These are phyloP conservation scores for Trypanosoma lewisi DNA, from an alignment of 208 protist species.

Conservation along the genomic window DNA sequence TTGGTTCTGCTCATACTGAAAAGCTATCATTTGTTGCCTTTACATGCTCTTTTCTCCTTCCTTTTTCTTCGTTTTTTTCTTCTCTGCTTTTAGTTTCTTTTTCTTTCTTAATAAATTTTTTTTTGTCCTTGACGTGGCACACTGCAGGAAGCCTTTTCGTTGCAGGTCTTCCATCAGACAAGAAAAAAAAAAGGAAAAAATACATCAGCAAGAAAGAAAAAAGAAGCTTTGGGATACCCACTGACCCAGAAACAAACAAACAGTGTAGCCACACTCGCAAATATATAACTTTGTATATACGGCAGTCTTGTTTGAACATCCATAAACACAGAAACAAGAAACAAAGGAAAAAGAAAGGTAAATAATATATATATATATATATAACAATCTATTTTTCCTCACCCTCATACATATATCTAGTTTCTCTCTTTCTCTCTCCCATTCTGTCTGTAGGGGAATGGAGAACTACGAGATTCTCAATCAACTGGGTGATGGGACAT, in stretches of 20 bases:
- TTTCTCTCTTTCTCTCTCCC: constrained; percentile 28
- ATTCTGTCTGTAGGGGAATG: constrained; percentile 49
- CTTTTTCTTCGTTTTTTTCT: no score
- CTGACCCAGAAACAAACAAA: background rate
- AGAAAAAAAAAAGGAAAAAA: constrained; percentile 12
- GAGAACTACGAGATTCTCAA: constrained; percentile 93
- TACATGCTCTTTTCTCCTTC: no score
- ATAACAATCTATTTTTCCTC: background rate
- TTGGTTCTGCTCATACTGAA: no score
- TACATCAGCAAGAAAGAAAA: constrained; percentile 12
- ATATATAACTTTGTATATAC: background rate
- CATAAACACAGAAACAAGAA: background rate
- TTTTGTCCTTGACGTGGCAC: no score
- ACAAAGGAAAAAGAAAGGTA: constrained; percentile 7
- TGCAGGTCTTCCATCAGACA: no score
- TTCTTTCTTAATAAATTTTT: no score
- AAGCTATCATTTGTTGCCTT: no score
- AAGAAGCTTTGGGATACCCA: background rate
- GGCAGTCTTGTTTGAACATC: background rate
- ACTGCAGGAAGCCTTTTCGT: no score
- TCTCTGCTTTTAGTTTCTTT: no score
- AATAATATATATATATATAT: constrained; percentile 11
- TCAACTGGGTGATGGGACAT: constrained; percentile 96
- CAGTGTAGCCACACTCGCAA: background rate
- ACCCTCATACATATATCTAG: constrained; percentile 13